Evolutionary conservation across 2,329 filamentous ascomycete species (phyloP).

Genomic region (Teratosphaeria destructans): DNA sequence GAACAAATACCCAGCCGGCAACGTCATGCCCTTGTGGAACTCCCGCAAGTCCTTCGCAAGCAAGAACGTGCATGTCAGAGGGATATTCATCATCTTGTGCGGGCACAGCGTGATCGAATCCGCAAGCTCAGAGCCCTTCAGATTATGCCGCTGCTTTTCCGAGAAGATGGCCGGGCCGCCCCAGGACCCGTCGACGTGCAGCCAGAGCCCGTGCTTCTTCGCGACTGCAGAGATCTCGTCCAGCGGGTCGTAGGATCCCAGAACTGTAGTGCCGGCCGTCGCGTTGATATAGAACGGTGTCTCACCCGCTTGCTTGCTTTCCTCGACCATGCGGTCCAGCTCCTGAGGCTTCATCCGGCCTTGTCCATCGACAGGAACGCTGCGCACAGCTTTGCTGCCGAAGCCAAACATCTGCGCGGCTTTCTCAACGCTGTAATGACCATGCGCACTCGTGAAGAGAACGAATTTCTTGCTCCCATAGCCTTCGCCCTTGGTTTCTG

Average conservation of each 20-base stretch:
- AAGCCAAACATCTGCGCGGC: slow-evolving; percentile 85
- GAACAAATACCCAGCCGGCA: slow-evolving; percentile 67
- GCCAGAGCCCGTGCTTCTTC: slow-evolving; percentile 64
- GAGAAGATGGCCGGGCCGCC: slow-evolving; percentile 78
- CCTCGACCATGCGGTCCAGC: slow-evolving; percentile 52
- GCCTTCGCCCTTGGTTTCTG: slow-evolving; percentile 63
- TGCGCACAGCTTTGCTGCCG: slow-evolving; percentile 61
- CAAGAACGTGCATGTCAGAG: slow-evolving; percentile 83
- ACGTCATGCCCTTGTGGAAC: slow-evolving; percentile 76
- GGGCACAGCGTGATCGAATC: slow-evolving; percentile 82
- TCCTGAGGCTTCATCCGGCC: slow-evolving; percentile 62
- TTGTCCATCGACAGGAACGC: slow-evolving; percentile 59
- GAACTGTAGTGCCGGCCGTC: slow-evolving; percentile 86
- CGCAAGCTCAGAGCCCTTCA: slow-evolving; percentile 62
- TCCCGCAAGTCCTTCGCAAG: slow-evolving; percentile 63
- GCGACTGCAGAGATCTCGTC: slow-evolving; percentile 59
- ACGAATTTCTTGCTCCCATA: slow-evolving; percentile 59
- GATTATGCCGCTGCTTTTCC: slow-evolving; percentile 48
- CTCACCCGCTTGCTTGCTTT: slow-evolving; percentile 55
- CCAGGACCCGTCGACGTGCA: slow-evolving; percentile 90
- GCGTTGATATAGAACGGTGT: slow-evolving; percentile 93
- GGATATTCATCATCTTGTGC: slow-evolving; percentile 94
- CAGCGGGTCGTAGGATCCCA: slow-evolving; percentile 81
- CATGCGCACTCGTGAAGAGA: slow-evolving; percentile 79
- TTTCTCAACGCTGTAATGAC: slow-evolving; percentile 92